These are phyloP conservation scores for Ananas comosus DNA, from an alignment of 176 grass and related monocot species.

Conservation along the genomic window DNA sequence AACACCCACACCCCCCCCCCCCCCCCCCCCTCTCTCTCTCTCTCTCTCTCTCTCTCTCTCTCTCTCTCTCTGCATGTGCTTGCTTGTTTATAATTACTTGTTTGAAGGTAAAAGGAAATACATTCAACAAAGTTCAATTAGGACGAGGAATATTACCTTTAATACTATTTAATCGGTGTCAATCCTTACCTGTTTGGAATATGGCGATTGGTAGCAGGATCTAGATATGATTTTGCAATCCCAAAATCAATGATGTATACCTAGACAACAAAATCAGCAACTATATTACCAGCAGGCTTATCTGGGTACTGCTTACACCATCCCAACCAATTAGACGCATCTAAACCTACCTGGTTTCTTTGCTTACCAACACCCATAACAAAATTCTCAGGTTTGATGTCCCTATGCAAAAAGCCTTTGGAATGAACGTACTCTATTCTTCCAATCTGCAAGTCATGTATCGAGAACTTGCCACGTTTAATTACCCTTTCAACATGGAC, in stretches of 20 bases:
- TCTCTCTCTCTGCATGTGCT: too few relatives aligned
- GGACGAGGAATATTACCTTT: neutral
- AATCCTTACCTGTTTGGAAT: conserved; percentile 46
- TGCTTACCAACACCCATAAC: conserved; percentile 88
- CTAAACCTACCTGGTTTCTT: conserved; percentile 65
- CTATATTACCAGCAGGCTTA: too few relatives aligned
- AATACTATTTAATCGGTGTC: too few relatives aligned
- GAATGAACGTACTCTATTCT: conserved; percentile 65
- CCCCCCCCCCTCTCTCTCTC: too few relatives aligned
- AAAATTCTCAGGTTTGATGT: conserved; percentile 98
- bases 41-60: too few relatives aligned
- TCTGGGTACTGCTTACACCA: too few relatives aligned
- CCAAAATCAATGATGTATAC: conserved; percentile 51
- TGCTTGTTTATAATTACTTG: too few relatives aligned
- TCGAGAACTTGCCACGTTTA: too few relatives aligned
- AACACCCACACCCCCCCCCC: too few relatives aligned
- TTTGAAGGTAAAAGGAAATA: neutral
- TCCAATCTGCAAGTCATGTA: neutral
- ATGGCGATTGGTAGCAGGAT: conserved; percentile 44
- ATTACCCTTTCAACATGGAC: too few relatives aligned
- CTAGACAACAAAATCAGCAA: conserved; percentile 7
- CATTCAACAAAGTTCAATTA: neutral
- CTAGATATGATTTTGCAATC: conserved; percentile 40
- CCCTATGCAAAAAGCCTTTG: conserved; percentile 95
- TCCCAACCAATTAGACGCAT: too few relatives aligned